A percentile compares a stretch with the other conserved stretches of the same genome.
Evolutionary conservation across 1,139 yeast species (phyloP).

Genomic region (Hemisphaericaspora subhashii): DNA sequence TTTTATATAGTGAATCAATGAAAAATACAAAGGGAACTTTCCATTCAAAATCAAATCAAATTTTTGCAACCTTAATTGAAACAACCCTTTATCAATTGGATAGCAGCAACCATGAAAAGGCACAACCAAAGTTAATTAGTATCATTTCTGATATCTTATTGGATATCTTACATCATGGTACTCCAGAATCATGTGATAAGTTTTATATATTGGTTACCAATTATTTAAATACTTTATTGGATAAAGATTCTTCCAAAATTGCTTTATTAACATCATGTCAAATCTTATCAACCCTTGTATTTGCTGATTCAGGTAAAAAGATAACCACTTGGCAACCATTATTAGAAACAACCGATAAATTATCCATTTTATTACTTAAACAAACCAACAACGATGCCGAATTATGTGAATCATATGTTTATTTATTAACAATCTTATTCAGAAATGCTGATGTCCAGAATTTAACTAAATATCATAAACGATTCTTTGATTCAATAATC

Average conservation of each 20-base stretch:
- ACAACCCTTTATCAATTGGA: constrained; percentile 27
- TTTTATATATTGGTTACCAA: constrained; percentile 41
- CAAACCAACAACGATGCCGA: no score
- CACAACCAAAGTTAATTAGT: constrained; percentile 27
- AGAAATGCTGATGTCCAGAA: constrained; percentile 60
- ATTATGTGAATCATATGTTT: constrained; percentile 34
- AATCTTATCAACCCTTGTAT: constrained; percentile 44
- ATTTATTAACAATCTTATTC: constrained; percentile 47
- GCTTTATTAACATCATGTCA: constrained; percentile 25
- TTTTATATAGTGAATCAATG: constrained; percentile 72
- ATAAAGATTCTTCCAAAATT: constrained; percentile 10
- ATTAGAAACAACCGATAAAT: constrained; percentile 16
- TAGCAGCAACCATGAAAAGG: no score
- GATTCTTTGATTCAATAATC: constrained; percentile 37
- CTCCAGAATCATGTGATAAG: constrained; percentile 50
- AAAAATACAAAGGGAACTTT: constrained; percentile 69
- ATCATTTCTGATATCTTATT: constrained; percentile 60
- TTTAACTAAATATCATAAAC: constrained; percentile 48
- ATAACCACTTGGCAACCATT: constrained; percentile 45
- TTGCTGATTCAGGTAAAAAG: constrained; percentile 71
- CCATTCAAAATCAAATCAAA: constrained; percentile 65
- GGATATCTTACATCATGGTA: constrained; percentile 63
- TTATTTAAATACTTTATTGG: constrained; percentile 18
- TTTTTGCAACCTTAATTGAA: constrained; percentile 47
- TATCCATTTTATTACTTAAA: no score